Conservation (phyloP, 352 stramenopile species). For the Elongisporangium senticosum region DNA sequence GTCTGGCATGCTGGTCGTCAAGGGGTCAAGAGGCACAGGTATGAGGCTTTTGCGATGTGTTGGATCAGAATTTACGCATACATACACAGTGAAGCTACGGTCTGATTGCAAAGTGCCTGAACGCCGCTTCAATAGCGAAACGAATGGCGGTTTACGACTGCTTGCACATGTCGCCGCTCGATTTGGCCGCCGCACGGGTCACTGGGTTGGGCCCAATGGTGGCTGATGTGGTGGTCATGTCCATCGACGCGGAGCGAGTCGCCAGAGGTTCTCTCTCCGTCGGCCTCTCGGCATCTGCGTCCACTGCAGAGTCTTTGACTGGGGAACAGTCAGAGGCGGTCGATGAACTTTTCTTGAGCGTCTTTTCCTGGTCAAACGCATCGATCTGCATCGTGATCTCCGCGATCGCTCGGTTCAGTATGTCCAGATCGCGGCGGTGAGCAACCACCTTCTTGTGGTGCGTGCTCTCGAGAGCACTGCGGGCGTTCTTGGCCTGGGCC, state of each 20-base stretch:
- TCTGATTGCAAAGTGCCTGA: not conserved
- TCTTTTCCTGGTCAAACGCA: slow-evolving; percentile 19
- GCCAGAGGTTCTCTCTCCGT: not conserved
- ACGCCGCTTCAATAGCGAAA: not conserved
- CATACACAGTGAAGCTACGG: not conserved
- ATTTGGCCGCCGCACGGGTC: slow-evolving; percentile 18
- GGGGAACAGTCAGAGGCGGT: not conserved
- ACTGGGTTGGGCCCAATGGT: slow-evolving; percentile 9
- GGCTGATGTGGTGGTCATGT: slow-evolving; percentile 11
- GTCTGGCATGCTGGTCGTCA: slow-evolving; percentile 8
- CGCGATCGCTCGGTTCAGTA: slow-evolving; percentile 18
- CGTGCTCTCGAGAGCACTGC: slow-evolving; percentile 29
- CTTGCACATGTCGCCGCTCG: slow-evolving; percentile 31
- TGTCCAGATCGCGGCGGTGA: slow-evolving; percentile 16
- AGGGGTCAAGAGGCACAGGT: slow-evolving; percentile 18
- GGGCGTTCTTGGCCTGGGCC: slow-evolving; percentile 48
- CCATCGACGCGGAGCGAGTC: slow-evolving; percentile 11
- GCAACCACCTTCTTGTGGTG: slow-evolving; percentile 46
- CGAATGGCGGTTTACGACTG: slow-evolving; percentile 11
- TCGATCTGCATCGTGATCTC: slow-evolving; percentile 29
- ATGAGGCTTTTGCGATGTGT: not conserved
- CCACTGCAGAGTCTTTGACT: not conserved
- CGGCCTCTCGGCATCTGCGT: not conserved
- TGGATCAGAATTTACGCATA: not conserved
- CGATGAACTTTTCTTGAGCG: not conserved